These are phyloP conservation scores for Macrolepiota dolichaula DNA, from an alignment of 768 basidiomycete species.

Conservation along the genomic window DNA sequence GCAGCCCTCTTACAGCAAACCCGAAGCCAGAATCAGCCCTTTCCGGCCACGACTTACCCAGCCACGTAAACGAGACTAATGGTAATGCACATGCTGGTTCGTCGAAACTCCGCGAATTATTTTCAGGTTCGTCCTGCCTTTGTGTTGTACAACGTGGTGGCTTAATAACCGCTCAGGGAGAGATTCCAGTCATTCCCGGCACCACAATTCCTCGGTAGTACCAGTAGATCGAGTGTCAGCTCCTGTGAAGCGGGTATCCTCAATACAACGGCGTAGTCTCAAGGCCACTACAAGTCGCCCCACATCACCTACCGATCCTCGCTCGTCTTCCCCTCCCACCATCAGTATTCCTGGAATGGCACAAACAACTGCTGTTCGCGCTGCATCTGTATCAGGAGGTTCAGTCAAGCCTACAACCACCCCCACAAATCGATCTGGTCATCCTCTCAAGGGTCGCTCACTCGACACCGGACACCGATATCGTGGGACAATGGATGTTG, in stretches of 20 bases:
- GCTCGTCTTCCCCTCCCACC: conserved; percentile 2
- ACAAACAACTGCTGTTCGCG: conserved; percentile 25
- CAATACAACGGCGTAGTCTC: conserved; percentile 22
- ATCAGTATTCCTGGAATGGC: conserved; percentile 24
- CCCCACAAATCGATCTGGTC: neutral
- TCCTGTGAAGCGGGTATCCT: conserved; percentile 26
- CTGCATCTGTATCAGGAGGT: neutral
- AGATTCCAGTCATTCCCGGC: conserved; percentile 9
- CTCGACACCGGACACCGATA: conserved; percentile 35
- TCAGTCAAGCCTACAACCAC: neutral
- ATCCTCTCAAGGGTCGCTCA: conserved; percentile 22
- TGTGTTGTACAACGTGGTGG: neutral
- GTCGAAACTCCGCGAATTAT: conserved; percentile 27
- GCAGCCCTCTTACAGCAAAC: conserved; percentile 27
- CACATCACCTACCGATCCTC: conserved; percentile 1
- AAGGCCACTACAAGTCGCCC: conserved; percentile 16
- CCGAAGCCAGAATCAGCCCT: conserved; percentile 23
- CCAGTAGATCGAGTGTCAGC: conserved; percentile 24
- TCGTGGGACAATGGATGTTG: conserved; percentile 30
- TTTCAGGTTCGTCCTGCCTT: conserved; percentile 24
- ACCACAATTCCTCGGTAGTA: conserved; percentile 15
- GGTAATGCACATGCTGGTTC: conserved; percentile 13
- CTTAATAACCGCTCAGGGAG: conserved; percentile 7
- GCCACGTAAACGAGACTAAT: neutral
- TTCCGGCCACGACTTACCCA: conserved; percentile 21